Conservation (phyloP, 2,329 filamentous ascomycete genomes). For the Venturia asperata region DNA sequence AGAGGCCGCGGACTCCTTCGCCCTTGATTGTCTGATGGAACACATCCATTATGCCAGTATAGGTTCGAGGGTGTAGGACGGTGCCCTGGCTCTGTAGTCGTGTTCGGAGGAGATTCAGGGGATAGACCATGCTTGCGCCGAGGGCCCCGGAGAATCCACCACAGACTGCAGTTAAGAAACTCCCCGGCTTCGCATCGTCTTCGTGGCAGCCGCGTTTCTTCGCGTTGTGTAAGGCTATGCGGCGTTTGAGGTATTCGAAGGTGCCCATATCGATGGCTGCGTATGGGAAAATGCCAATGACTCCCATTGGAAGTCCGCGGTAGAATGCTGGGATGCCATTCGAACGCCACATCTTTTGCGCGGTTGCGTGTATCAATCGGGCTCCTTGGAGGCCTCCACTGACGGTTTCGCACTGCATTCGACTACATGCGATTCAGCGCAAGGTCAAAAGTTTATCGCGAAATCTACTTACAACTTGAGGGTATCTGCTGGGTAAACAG, state of each 20-base stretch:
- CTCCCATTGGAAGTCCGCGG: conserved; percentile 85
- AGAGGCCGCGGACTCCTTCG: conserved; percentile 79
- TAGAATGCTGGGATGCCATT: conserved; percentile 74
- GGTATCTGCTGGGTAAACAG: conserved; percentile 89
- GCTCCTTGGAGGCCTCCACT: conserved; percentile 77
- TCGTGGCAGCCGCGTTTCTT: conserved; percentile 66
- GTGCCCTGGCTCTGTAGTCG: conserved; percentile 92
- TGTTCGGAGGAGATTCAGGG: conserved; percentile 86
- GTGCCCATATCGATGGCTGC: conserved; percentile 93
- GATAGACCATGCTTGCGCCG: conserved; percentile 90
- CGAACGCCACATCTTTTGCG: conserved; percentile 74
- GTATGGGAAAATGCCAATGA: conserved; percentile 96
- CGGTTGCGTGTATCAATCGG: conserved; percentile 72
- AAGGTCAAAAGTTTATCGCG: background rate
- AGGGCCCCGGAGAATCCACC: conserved; percentile 88
- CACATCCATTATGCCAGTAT: conserved; percentile 86
- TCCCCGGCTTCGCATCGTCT: conserved; percentile 67
- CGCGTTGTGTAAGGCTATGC: conserved; percentile 63
- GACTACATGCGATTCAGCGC: conserved; percentile 37
- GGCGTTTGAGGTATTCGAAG: conserved; percentile 84
- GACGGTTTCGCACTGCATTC: conserved; percentile 92
- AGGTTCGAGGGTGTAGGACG: conserved; percentile 80
- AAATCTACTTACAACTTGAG: conserved; percentile 55
- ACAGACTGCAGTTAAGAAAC: conserved; percentile 78
- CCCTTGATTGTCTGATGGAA: conserved; percentile 71